phyloP scores from a whole-genome alignment of 225 moss, liverwort and hornwort genomes.

The Straminergon stramineum region DNA sequence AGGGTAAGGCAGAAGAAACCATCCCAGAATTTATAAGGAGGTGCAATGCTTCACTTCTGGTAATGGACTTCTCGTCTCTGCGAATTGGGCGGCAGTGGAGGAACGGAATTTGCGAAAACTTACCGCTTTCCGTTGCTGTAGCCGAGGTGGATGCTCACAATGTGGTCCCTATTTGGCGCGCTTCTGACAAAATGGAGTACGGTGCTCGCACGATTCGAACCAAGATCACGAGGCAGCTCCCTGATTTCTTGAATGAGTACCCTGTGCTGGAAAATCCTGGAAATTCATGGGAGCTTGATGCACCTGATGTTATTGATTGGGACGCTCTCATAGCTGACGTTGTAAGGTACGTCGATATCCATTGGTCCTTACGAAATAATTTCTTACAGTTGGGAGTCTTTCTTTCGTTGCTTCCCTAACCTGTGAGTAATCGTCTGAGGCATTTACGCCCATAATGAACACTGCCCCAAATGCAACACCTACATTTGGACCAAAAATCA shows the following conservation, averaged over 20 bases:
- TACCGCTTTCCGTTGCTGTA: constrained; percentile 34
- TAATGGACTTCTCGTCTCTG: constrained; percentile 89
- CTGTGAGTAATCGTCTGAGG: background rate
- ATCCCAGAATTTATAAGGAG: constrained; percentile 56
- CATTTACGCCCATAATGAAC: too few relatives aligned
- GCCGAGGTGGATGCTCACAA: constrained; percentile 96
- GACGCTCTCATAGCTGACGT: constrained; percentile 61
- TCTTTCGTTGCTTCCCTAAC: background rate
- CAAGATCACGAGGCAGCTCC: constrained; percentile 72
- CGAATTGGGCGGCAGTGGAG: constrained; percentile 83
- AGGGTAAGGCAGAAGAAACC: constrained; percentile 88
- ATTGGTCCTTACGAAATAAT: background rate
- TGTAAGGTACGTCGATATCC: constrained; percentile 26
- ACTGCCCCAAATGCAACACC: background rate
- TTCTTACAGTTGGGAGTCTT: background rate
- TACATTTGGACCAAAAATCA: background rate
- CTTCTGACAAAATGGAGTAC: constrained; percentile 85
- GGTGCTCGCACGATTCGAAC: constrained; percentile 88
- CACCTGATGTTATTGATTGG: constrained; percentile 58
- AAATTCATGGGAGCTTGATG: constrained; percentile 36
- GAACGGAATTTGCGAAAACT: constrained; percentile 49
- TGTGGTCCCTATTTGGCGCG: constrained; percentile 84
- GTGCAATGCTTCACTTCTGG: constrained; percentile 50
- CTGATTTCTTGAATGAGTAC: constrained; percentile 67
- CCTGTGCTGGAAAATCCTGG: constrained; percentile 53